phyloP scores from a whole-genome alignment of 805 yeast genomes.

The Brettanomyces nanus region DNA sequence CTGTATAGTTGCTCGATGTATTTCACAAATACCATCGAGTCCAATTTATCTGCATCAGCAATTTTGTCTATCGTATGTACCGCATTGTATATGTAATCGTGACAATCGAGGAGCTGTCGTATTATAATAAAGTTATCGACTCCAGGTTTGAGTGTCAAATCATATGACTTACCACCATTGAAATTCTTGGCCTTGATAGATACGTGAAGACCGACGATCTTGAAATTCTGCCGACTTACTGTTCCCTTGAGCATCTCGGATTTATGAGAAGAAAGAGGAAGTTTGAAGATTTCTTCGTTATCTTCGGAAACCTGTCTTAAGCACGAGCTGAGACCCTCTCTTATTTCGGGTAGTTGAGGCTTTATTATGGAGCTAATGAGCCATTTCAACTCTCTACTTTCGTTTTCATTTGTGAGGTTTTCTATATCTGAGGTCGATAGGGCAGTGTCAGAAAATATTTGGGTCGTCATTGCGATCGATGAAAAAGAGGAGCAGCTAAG shows the following conservation, averaged over 20 bases:
- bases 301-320: slow-evolving; percentile 29
- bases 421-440: slow-evolving; percentile 5
- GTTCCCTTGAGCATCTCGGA: slow-evolving; percentile 55
- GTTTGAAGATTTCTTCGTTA: slow-evolving; percentile 35
- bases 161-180: slow-evolving; percentile 33
- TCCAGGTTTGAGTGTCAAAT: slow-evolving; percentile 30
- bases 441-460: slow-evolving; percentile 11
- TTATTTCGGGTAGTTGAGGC: slow-evolving; percentile 39
- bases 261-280: slow-evolving; percentile 50
- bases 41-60: slow-evolving; percentile 14
- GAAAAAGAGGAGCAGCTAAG: background rate
- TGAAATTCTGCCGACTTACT: slow-evolving; percentile 45
- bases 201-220: slow-evolving; percentile 40
- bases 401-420: slow-evolving; percentile 7
- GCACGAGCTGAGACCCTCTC: slow-evolving; percentile 36
- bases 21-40: slow-evolving; percentile 16
- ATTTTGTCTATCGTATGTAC: slow-evolving; percentile 33
- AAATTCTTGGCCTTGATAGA: slow-evolving; percentile 28
- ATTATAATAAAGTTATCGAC: slow-evolving; percentile 26
- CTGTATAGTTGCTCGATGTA: slow-evolving; percentile 20
- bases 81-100: slow-evolving; percentile 33
- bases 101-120: slow-evolving; percentile 32
- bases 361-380: slow-evolving; percentile 36
- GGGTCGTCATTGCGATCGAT: slow-evolving; percentile 23
- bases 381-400: slow-evolving; percentile 34